Evolutionary conservation across 306 rosid species (phyloP).

Genomic region (Begonia loranthoides): DNA sequence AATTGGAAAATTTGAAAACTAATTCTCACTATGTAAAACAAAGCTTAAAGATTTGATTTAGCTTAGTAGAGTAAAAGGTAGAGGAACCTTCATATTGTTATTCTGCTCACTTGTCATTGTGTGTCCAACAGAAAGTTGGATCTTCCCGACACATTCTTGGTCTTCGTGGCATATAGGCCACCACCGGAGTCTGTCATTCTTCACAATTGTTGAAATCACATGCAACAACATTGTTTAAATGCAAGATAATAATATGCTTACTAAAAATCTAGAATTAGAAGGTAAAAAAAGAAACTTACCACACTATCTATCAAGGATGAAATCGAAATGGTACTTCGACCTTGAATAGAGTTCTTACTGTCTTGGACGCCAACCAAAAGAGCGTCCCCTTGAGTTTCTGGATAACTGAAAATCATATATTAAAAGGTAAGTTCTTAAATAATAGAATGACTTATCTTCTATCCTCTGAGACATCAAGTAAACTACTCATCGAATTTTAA

Average conservation of each 20-base stretch:
- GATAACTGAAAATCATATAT: conserved; percentile 53
- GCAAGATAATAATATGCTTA: background rate
- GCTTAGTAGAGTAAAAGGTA: conserved; percentile 3
- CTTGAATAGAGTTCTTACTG: conserved; percentile 46
- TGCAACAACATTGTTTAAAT: conserved; percentile 11
- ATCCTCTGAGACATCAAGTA: too few species aligned
- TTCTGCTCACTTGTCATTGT: conserved; percentile 57
- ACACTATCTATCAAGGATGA: conserved; percentile 61
- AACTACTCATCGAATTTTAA: too few species aligned
- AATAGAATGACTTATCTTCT: too few species aligned
- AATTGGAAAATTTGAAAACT: too few species aligned
- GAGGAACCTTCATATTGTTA: conserved; percentile 63
- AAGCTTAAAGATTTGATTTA: too few species aligned
- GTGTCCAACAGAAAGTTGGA: conserved; percentile 62
- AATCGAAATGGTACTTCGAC: conserved; percentile 69
- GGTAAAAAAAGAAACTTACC: conserved; percentile 27
- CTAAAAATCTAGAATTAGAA: conserved; percentile 1
- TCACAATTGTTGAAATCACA: conserved; percentile 15
- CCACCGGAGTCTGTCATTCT: conserved; percentile 79
- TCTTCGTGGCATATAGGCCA: conserved; percentile 89
- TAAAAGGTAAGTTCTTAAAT: conserved; percentile 7
- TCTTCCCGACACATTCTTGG: conserved; percentile 85
- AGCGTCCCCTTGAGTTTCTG: conserved; percentile 83
- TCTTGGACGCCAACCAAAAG: conserved; percentile 75
- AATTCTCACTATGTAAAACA: too few species aligned